phyloP scores from a whole-genome alignment of 2,329 filamentous ascomycete species.

The Cordyceps javanica region DNA sequence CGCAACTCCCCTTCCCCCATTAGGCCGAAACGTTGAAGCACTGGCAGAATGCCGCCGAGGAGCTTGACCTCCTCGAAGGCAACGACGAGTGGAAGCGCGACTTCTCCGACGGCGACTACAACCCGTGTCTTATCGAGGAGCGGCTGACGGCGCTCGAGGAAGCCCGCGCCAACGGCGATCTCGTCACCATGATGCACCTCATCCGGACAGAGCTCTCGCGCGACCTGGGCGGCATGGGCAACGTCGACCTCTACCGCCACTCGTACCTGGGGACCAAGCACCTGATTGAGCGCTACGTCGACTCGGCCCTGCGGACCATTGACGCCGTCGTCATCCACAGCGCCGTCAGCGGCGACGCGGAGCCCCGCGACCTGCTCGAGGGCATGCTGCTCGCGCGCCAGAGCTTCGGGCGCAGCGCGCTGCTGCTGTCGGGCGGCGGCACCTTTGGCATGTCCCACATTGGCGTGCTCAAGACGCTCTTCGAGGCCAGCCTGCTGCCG shows the following conservation, averaged over 20 bases:
- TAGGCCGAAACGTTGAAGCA: slow-evolving; percentile 63
- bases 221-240: slow-evolving; percentile 80
- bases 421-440: slow-evolving; percentile 78
- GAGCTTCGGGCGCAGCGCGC: slow-evolving; percentile 76
- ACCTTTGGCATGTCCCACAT: slow-evolving; percentile 92
- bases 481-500: slow-evolving; percentile 67
- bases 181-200: slow-evolving; percentile 70
- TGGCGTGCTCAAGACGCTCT: slow-evolving; percentile 77
- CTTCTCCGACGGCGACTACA: slow-evolving; percentile 58
- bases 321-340: slow-evolving; percentile 61
- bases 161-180: slow-evolving; percentile 65
- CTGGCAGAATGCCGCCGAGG: slow-evolving; percentile 69
- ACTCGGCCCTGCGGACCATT: slow-evolving; percentile 70
- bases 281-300: slow-evolving; percentile 81
- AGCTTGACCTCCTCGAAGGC: slow-evolving; percentile 73
- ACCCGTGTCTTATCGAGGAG: slow-evolving; percentile 60
- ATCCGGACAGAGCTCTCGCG: slow-evolving; percentile 75
- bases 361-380: slow-evolving; percentile 56
- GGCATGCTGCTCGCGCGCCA: slow-evolving; percentile 66
- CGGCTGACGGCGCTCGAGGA: slow-evolving; percentile 70
- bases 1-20: neutral
- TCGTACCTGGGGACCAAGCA: slow-evolving; percentile 81
- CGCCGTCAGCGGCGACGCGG: slow-evolving; percentile 45
- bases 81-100: slow-evolving; percentile 78
- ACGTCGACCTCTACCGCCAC: slow-evolving; percentile 74